phyloP scores from a whole-genome alignment of 106 monocot species.

The Ottelia alismoides region DNA sequence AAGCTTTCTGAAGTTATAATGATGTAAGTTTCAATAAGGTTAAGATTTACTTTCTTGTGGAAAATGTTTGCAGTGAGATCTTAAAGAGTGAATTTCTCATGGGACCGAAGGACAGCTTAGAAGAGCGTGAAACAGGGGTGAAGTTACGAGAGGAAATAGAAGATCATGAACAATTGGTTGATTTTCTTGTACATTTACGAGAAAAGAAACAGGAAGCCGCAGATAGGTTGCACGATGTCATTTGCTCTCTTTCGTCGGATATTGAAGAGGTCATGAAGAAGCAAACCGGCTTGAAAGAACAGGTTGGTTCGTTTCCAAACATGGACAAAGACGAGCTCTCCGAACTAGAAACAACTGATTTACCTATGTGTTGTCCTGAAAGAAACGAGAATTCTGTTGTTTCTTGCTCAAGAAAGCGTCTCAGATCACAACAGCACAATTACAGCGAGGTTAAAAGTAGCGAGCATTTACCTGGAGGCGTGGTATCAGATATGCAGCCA shows the following conservation, averaged over 20 bases:
- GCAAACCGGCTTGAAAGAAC: conserved; percentile 24
- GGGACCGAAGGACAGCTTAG: conserved; percentile 39
- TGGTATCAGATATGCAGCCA: conserved; percentile 14
- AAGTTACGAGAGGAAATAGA: conserved; percentile 66
- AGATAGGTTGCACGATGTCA: conserved; percentile 38
- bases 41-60: no score
- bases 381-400: conserved; percentile 23
- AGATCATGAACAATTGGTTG: conserved; percentile 68
- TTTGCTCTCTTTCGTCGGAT: conserved; percentile 61
- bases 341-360: conserved; percentile 5
- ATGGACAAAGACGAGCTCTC: conserved; percentile 22
- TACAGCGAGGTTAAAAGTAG: conserved; percentile 10
- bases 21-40: no score
- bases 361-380: conserved; percentile 5
- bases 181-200: conserved; percentile 63
- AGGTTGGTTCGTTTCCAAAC: conserved; percentile 8
- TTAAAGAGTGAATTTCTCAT: conserved; percentile 85
- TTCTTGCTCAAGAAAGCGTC: conserved; percentile 49
- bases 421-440: conserved; percentile 8
- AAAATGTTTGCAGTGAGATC: conserved; percentile 45
- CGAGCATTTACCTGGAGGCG: conserved; percentile 5
- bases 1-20: no score
- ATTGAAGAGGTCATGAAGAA: conserved; percentile 45
- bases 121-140: conserved; percentile 63
- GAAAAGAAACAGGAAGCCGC: conserved; percentile 52